Base-by-base conservation (phyloP, 1,284 basidiomycete species). In the Tilletia indica region DNA sequence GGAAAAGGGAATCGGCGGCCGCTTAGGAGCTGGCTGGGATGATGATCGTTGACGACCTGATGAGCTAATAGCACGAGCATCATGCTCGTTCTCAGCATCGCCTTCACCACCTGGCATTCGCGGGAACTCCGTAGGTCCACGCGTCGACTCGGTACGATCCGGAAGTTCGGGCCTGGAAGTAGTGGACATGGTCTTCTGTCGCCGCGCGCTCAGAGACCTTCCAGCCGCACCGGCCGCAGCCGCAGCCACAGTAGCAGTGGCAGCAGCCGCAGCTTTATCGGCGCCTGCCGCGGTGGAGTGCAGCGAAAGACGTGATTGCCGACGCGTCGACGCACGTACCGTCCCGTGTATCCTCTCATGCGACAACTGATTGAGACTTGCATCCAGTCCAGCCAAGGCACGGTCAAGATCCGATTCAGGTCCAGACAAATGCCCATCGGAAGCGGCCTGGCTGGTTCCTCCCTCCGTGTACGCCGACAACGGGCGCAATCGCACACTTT, bases 1-100 rank as follows among this genome's bases (percentile, higher is more conserved):
- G 0, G 71, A 70, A 4, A 72, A 70, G 0, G 79, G 79, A 31
- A 80, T 78, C 19, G 74, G 70, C 0, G 79, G 79, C 54, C 79
- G 49, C 21, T 76, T 66, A 39, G 71, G 70, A n/a, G 74, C 72
- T 4, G 78, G 78, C 49, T 80, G 79, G 16, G 79, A 80, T 8
- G 71, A 72, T 0, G 79, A 74, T 51, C 79, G 48, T 68, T 78
- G 77, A 14, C 79, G 70, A 38, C 14, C 36, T n/a, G 70, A 71
- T 21, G 70, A 71, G n/a, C 64, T 48, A 34, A 38, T 9, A 21
- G 61, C 31, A 66, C 45, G 58, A 31, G 69, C 31, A 25, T 51
- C 63, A 39, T 39, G 66, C 66, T 56, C 39, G 19, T n/a, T 11
- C 2, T 69, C 56, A 39, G 48, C 34, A 68, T 54, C 58, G 8